phyloP scores from a whole-genome alignment of 495 filamentous ascomycete genomes.

The Tetracladium setigerum region DNA sequence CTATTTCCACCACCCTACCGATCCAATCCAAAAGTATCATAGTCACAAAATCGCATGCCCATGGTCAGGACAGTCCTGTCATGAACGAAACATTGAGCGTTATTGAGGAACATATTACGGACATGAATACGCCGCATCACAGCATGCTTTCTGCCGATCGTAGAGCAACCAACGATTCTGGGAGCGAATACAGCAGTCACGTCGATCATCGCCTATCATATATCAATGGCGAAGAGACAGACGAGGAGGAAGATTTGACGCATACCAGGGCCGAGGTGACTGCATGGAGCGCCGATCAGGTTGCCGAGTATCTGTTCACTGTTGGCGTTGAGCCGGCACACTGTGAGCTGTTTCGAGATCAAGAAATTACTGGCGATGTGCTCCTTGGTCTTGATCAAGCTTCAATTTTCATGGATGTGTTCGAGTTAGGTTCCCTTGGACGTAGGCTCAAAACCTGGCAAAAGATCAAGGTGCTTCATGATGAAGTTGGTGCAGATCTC shows the following conservation, averaged over 20 bases:
- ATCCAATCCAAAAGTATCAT: conserved; percentile 12
- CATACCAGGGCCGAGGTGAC: conserved; percentile 59
- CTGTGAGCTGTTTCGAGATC: conserved; percentile 88
- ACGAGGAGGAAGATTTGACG: conserved; percentile 58
- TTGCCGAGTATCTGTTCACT: conserved; percentile 78
- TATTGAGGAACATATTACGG: conserved; percentile 96
- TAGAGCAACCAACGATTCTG: conserved; percentile 66
- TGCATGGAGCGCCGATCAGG: conserved; percentile 67
- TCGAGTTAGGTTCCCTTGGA: conserved; percentile 88
- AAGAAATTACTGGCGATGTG: conserved; percentile 93
- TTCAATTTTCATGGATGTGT: conserved; percentile 87
- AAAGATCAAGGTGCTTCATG: conserved; percentile 81
- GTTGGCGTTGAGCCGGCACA: conserved; percentile 74
- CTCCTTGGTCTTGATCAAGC: conserved; percentile 91
- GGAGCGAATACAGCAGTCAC: conserved; percentile 82
- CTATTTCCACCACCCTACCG: conserved; percentile 16
- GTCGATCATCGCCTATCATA: conserved; percentile 73
- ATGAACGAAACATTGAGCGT: conserved; percentile 96
- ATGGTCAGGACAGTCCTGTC: conserved; percentile 60
- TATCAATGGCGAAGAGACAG: conserved; percentile 81
- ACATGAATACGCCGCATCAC: conserved; percentile 67
- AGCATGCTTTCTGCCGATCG: conserved; percentile 46
- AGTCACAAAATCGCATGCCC: conserved; percentile 11
- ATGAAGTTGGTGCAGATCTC: conserved; percentile 55
- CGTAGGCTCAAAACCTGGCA: conserved; percentile 90